Evolutionary conservation across 768 basidiomycete species (phyloP), one percentile per base, ranked within the genome.

Genomic region (Butyriboletus loyo): DNA sequence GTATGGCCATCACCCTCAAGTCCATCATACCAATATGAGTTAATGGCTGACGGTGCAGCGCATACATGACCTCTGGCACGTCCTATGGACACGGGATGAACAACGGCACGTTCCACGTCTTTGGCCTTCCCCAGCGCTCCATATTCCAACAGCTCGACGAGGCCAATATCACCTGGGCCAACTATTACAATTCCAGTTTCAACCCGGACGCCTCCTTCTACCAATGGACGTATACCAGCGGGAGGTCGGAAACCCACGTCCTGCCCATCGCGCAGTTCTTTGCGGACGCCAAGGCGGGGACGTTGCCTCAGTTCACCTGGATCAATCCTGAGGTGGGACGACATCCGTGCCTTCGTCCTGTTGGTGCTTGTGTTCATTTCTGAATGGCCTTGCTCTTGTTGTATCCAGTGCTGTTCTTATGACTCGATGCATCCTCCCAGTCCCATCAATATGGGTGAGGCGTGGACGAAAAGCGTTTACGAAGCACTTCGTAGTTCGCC

Each of bases 131-230:
- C 6, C 64, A 66, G 14, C 61, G 63, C 8, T 65, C 64, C 38
- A 66, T 65, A 34, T 65, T 65, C 17, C 64, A 64, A 30, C 64
- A 65, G 17, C 58, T 65, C 41, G 64, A 65, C 24, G 63, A 65
- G 22, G 48, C 55, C 22, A 64, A 66, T 15, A 32, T 65, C 6
- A 66, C 54, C 2, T 65, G 63, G 63, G 34, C 17, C 21, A 65
- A 65, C 28, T 66, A 66, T 32, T 65, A 66, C 36, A 65, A 65
- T 49, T 65, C 63, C 1, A 65, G 64, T 35, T 65, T 65, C 54
- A 57, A 61, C 32, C 63, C 63, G 3, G 63, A 65, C 4, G 38
- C 63, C n/a, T 49, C 55, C 3, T 66, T 65, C 14, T 65, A 65
- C 19, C 9, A 10, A 9, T 65, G 63, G 63, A 65, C 63, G 1